Conservation (phyloP, 805 yeast genomes). For the Kuraishia molischiana region DNA sequence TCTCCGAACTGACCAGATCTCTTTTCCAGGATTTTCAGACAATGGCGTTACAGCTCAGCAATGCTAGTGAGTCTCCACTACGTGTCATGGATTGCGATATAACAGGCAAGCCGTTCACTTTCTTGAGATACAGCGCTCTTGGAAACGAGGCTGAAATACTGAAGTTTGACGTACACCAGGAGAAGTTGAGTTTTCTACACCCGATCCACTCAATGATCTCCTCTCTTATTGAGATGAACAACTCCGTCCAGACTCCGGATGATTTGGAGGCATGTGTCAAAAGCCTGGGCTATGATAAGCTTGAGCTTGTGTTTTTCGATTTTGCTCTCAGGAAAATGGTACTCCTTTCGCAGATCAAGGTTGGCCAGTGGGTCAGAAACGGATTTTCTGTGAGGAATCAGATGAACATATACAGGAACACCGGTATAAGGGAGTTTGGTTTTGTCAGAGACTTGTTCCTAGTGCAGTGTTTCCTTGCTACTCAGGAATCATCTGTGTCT, state of each 20-base stretch:
- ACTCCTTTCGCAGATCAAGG: slow-evolving; percentile 70
- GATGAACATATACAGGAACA: slow-evolving; percentile 64
- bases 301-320: slow-evolving; percentile 38
- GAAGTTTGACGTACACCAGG: slow-evolving; percentile 32
- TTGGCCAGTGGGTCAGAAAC: slow-evolving; percentile 92
- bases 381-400: slow-evolving; percentile 78
- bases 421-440: slow-evolving; percentile 77
- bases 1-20: not conserved
- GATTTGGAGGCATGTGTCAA: slow-evolving; percentile 5
- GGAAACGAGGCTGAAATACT: slow-evolving; percentile 9
- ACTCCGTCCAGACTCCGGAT: slow-evolving; percentile 13
- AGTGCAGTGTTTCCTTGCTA: slow-evolving; percentile 51
- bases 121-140: not conserved
- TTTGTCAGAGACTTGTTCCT: slow-evolving; percentile 70
- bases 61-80: not conserved
- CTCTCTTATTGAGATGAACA: slow-evolving; percentile 54
- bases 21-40: not conserved
- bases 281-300: slow-evolving; percentile 5
- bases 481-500: slow-evolving; percentile 41
- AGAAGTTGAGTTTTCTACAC: slow-evolving; percentile 61
- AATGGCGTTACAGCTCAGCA: not conserved
- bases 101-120: not conserved
- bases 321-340: slow-evolving; percentile 73
- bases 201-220: slow-evolving; percentile 70
- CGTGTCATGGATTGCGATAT: not conserved